Base-by-base conservation (phyloP, 768 basidiomycete genomes). In the Trametes cingulata region DNA sequence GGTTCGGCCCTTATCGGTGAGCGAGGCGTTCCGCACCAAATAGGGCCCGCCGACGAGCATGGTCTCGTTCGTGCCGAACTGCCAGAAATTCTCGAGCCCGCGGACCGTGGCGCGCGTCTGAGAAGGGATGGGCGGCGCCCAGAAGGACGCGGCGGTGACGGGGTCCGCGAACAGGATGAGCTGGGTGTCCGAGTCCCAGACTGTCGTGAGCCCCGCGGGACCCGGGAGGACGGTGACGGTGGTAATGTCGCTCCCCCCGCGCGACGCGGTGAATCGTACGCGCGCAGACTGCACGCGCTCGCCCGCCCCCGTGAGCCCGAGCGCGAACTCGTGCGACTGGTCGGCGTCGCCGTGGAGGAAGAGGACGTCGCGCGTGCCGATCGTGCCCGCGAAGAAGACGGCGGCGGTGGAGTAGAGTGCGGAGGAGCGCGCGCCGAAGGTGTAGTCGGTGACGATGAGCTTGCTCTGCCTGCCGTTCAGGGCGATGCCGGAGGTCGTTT, bases 401-500 rank as follows among this genome's bases (percentile, higher is more conserved):
- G 83, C 80, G 0, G 90, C 88, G 1, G 91, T 92, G 6, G 90
- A 86, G 71, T 90, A 93, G 3, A 81, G 71, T 1, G 88, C 67
- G 9, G 85, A 85, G 14, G 75, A 76, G 5, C 36, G 29, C 4
- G 64, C 50, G 20, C 92, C 92, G 67, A 90, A 92, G 9, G 80
- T 74, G 68, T 90, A 90, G 70, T 90, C 84, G 0, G 88, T 85
- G 14, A 89, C 77, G 33, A 93, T 74, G 24, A 91, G 76, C 68
- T 90, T 91, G 43, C 86, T 89, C 71, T 91, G 83, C 19, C 91
- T 80, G 10, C 91, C 91, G 25, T 73, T 68, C 9, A 93, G 81
- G 1, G 82, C 80, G 62, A 93, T 82, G 19, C 77, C 67, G 3
- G 78, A 72, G 0, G 77, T 79, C 10, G 82, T 75, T 27, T 77